Base-by-base conservation (phyloP, 257 asterid genomes). In the Forsythia suspensa region DNA sequence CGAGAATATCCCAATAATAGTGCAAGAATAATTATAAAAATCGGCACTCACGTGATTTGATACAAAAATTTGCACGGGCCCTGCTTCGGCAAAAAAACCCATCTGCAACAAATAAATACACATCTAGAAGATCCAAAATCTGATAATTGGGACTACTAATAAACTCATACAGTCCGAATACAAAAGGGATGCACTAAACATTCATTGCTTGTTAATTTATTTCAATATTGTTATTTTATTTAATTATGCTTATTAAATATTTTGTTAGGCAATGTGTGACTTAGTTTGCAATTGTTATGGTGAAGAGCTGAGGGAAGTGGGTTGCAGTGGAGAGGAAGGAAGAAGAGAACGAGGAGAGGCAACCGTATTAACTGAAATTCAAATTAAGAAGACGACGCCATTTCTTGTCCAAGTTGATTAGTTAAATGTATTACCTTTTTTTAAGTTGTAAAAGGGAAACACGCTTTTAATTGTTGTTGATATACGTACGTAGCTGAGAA, bases 41-140 rank as follows among this genome's bases (percentile, higher is more conserved):
- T 40, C 2, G 0, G 38, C 21, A 74, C 91, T 83, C 76, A 87
- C 91, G 36, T 87, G 91, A 77, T 87, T 87, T 0, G 91, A 87
- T 70, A 87, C 89, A 52, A 87, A 87, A 61, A 87, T 87, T 76
- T 87, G 91, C 65, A 87, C 91, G 1, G 91, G 91, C 2, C 91
- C 91, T 3, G 91, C 91, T 81, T 87, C 89, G 37, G 89, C 91
- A 21, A 87, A 87, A 73, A 87, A 87, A 3, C 89, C 91, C 91
- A 87, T 87, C 91, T 87, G 84, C 82, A 78, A 21, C 37, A 76
- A 66, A 63, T 63, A 36, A 75, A 38, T 4, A 61, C 34, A 34
- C 24, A 3, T 39, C 24, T 8, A 0, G 18, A 46, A 21, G 70
- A 6, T 63, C 70, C 70, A 63, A 63, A 61, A 10, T 9, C 70